Conservation (phyloP, 352 stramenopile genomes). For the Globisporangium camurandrum region DNA sequence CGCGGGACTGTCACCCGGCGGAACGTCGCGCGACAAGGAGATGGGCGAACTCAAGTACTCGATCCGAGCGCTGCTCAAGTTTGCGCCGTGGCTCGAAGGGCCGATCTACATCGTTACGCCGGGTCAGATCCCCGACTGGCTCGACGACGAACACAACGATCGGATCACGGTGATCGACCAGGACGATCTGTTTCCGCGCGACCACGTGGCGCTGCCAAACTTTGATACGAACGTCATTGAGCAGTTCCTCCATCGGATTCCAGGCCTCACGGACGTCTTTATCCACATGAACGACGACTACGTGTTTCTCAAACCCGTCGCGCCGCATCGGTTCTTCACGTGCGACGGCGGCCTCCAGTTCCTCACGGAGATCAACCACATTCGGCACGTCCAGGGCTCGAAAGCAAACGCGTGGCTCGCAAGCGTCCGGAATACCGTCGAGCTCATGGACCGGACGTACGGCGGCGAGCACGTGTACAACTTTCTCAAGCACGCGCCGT, state of each 20-base stretch:
- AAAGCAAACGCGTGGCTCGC: slow-evolving; percentile 69
- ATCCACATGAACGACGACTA: slow-evolving; percentile 90
- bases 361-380: slow-evolving; percentile 80
- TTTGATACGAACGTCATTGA: slow-evolving; percentile 85
- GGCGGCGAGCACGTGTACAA: slow-evolving; percentile 81
- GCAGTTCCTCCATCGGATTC: slow-evolving; percentile 84
- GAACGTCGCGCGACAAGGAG: slow-evolving; percentile 70
- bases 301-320: slow-evolving; percentile 77
- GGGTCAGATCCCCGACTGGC: slow-evolving; percentile 75
- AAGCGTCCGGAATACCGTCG: slow-evolving; percentile 70
- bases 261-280: slow-evolving; percentile 79
- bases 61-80: slow-evolving; percentile 72
- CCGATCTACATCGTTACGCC: slow-evolving; percentile 82
- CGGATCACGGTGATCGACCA: slow-evolving; percentile 71
- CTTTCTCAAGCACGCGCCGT: slow-evolving; percentile 81
- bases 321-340: slow-evolving; percentile 79
- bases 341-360: slow-evolving; percentile 68
- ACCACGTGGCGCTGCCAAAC: slow-evolving; percentile 46
- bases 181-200: slow-evolving; percentile 61
- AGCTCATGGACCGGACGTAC: slow-evolving; percentile 63
- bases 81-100: slow-evolving; percentile 67
- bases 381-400: slow-evolving; percentile 54
- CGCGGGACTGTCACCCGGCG: slow-evolving; percentile 45
- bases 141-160: slow-evolving; percentile 52
- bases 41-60: slow-evolving; percentile 87